A percentile compares a stretch with the other conserved stretches of the same genome.
Evolutionary conservation across 768 basidiomycete genomes (phyloP).

Genomic region (Suillus fuscotomentosus): DNA sequence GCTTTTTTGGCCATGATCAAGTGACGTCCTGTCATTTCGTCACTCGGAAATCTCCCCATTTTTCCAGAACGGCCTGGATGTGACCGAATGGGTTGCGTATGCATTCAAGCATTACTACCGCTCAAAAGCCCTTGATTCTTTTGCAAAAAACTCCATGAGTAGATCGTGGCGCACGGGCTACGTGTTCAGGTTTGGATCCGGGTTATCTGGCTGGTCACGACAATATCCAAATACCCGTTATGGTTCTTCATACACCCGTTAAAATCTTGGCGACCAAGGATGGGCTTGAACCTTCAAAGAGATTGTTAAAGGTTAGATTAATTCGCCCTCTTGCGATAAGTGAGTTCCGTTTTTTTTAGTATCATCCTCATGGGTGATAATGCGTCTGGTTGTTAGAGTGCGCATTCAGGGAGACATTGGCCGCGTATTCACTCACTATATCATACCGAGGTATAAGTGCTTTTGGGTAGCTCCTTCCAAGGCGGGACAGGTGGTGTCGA

Average conservation of each 20-base stretch:
- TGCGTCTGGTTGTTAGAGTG: not conserved
- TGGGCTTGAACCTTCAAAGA: slow-evolving; percentile 4
- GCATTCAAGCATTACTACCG: not conserved
- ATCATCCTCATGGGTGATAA: not conserved
- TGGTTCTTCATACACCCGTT: slow-evolving; percentile 13
- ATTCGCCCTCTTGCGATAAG: slow-evolving; percentile 9
- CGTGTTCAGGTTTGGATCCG: slow-evolving; percentile 12
- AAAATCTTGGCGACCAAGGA: slow-evolving; percentile 11
- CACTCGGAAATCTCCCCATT: too few species aligned
- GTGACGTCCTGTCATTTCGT: not conserved
- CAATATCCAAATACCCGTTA: slow-evolving; percentile 10
- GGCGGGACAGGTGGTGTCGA: slow-evolving; percentile 22
- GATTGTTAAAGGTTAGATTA: slow-evolving; percentile 5
- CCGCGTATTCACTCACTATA: slow-evolving; percentile 7
- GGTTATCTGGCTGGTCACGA: slow-evolving; percentile 10
- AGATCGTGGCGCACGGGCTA: slow-evolving; percentile 9
- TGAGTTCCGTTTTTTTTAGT: slow-evolving; percentile 3
- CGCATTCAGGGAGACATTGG: not conserved
- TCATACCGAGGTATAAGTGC: slow-evolving; percentile 11
- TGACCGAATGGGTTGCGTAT: not conserved
- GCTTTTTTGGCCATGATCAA: not conserved
- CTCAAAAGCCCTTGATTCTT: not conserved
- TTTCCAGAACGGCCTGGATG: not conserved
- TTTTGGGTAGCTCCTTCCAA: slow-evolving; percentile 21
- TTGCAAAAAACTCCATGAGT: not conserved